Evolutionary conservation across 2,329 filamentous ascomycete species (phyloP).

Genomic region (Dothideomycetes sp.): DNA sequence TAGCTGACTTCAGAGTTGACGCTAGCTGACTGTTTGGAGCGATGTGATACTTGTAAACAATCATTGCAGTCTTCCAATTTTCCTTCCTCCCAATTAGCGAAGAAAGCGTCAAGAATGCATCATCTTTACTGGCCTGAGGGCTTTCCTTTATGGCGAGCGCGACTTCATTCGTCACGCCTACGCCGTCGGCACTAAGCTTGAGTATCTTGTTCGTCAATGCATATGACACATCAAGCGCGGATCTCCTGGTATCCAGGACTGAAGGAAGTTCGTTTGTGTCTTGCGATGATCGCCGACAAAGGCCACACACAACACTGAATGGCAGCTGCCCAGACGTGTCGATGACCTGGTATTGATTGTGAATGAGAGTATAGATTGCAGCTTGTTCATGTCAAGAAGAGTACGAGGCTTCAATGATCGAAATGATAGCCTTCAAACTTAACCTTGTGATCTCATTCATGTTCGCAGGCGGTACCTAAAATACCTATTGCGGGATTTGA

Average conservation of each 20-base stretch:
- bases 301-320: neutral
- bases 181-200: neutral
- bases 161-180: neutral
- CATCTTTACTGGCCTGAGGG: neutral
- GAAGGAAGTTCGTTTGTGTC: neutral
- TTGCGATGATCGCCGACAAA: neutral
- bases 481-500: neutral
- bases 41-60: neutral
- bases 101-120: neutral
- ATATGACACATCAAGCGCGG: neutral
- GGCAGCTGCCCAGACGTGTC: neutral
- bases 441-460: neutral
- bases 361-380: neutral
- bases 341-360: conserved; percentile 1
- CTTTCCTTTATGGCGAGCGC: neutral
- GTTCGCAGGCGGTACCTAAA: neutral
- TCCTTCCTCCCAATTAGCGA: neutral
- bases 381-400: neutral
- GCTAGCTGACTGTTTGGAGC: neutral
- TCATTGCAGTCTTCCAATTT: neutral
- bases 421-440: neutral
- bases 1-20: neutral
- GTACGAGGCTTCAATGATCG: neutral
- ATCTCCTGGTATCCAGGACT: neutral
- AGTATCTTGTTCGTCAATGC: neutral